Evolutionary conservation across 257 asterid species (phyloP), one percentile per base, ranked within the genome.

Genomic region (Misopates orontium): DNA sequence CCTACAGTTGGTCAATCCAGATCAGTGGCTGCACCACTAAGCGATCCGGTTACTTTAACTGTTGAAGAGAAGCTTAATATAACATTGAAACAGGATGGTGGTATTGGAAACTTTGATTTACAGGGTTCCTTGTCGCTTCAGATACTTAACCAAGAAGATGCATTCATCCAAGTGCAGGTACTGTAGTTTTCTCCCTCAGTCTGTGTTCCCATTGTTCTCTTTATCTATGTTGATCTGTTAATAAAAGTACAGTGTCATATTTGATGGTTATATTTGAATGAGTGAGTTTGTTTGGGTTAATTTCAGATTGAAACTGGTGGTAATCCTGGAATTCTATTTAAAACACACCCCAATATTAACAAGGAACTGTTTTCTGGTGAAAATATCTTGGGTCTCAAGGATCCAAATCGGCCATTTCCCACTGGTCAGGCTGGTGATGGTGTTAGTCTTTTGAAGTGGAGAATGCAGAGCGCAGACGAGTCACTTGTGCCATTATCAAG

Each of bases 1-100:
- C 95, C 97, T 22, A 83, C 68, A 64, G 51, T 65, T 77, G 95
- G 95, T 68, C 96, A 81, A 73, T 78, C 93, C 72, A 82, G 73
- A 71, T 52, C 84, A 72, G 80, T 78, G 62, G 83, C 84, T 76
- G 72, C 82, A 49, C 81, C 85, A 47, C 85, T 73, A 17, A 86
- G 80, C 64, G 88, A 84, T 82, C 90, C 95, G 32, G 81, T 86
- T 59, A 79, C 88, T 9, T 72, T 86, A 68, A 80, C 78, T 40
- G 84, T 78, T 57, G 88, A 86, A 71, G 95, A 86, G 67, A 86
- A 75, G 73, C 80, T 86, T 25, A 86, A 76, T 58, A 81, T 84
- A 14, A 76, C 81, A 17, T 73, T 86, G 62, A 86, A 78, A 73
- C 79, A 80, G 63, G 95, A 86, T 60, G 95, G 95, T 72, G 88